Percentiles rank a stretch among this genome's conserved stretches.
These are phyloP conservation scores for Arthrinium puccinioides DNA, from an alignment of 2,329 filamentous ascomycete genomes.

Conservation along the genomic window DNA sequence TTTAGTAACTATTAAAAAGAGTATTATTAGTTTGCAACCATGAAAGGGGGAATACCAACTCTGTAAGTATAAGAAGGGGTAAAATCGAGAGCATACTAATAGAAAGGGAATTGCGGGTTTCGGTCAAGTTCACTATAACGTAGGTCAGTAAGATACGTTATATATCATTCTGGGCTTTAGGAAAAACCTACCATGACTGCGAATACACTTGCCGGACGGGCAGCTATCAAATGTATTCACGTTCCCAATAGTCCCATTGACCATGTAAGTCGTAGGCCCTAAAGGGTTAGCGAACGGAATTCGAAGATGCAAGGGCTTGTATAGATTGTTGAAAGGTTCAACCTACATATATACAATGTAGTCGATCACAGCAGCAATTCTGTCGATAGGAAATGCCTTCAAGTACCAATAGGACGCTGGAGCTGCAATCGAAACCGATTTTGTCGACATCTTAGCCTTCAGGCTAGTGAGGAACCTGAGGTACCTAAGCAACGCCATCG, in stretches of 20 bases:
- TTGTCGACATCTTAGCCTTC: conserved; percentile 11
- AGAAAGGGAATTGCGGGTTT: background rate
- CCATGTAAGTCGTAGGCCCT: background rate
- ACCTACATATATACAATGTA: conserved; percentile 25
- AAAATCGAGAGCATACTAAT: background rate
- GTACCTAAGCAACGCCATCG: too few species aligned
- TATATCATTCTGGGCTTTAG: background rate
- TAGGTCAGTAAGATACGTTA: too few species aligned
- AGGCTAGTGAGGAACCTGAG: conserved; percentile 22
- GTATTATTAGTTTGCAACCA: background rate
- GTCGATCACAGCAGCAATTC: conserved; percentile 16
- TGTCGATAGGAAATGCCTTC: conserved; percentile 16
- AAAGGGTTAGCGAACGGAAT: too few species aligned
- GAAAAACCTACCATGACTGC: background rate
- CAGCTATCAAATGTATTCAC: background rate
- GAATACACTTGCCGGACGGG: background rate
- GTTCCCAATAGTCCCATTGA: conserved; percentile 18
- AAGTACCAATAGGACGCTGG: conserved; percentile 22
- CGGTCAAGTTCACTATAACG: background rate
- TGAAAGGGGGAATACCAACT: too few species aligned
- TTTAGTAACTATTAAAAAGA: background rate
- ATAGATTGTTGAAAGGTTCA: background rate
- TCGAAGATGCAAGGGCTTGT: too few species aligned
- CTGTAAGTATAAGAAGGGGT: too few species aligned
- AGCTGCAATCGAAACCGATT: conserved; percentile 16